A percentile compares a stretch with the other conserved stretches of the same genome.
Evolutionary conservation across 768 basidiomycete species (phyloP).

Genomic region (Boletus sp.): DNA sequence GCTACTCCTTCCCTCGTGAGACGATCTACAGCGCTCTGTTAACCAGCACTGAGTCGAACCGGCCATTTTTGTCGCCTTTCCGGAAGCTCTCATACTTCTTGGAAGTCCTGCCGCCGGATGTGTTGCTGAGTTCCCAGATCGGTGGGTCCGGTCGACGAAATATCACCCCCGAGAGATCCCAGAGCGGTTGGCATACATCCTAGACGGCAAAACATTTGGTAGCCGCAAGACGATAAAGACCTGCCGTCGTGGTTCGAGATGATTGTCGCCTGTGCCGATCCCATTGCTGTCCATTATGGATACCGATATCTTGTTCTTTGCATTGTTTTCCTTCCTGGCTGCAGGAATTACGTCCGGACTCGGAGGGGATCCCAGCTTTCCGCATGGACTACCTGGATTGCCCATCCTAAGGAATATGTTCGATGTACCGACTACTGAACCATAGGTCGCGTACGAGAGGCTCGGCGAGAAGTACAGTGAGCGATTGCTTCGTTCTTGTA

Average conservation of each 20-base stretch:
- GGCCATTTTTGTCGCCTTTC: no score
- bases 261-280: not conserved
- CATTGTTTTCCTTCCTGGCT: not conserved
- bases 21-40: no score
- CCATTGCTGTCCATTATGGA: no score
- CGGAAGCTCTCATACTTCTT: no score
- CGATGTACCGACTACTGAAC: slow-evolving; percentile 4
- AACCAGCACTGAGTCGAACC: no score
- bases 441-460: not conserved
- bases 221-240: not conserved
- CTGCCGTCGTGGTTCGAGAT: not conserved
- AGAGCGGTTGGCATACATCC: not conserved
- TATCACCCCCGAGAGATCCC: no score
- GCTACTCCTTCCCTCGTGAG: no score
- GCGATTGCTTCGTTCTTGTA: not conserved
- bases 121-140: no score
- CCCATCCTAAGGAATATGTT: slow-evolving; percentile 10
- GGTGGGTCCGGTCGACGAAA: no score
- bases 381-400: slow-evolving; percentile 4
- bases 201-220: not conserved
- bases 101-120: no score
- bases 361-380: no score
- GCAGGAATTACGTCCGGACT: not conserved
- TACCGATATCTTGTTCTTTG: not conserved
- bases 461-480: slow-evolving; percentile 8